Evolutionary conservation across 2,329 filamentous ascomycete genomes (phyloP).

Genomic region (Diaporthe longicolla): DNA sequence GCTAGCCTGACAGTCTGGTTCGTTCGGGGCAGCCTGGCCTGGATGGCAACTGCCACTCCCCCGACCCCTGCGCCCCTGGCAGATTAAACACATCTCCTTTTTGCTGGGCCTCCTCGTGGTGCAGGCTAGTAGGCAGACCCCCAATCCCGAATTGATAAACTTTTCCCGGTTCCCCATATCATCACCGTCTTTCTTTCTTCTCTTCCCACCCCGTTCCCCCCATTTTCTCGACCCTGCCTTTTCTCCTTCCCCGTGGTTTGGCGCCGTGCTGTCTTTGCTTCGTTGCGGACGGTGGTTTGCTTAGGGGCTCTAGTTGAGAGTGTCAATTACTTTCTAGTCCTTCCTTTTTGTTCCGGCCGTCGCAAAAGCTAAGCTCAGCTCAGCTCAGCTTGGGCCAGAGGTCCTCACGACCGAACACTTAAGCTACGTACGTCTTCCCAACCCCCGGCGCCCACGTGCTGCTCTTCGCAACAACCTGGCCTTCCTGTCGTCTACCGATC

Average conservation of each 20-base stretch:
- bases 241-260: constrained; percentile 42
- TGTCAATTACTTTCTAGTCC: constrained; percentile 41
- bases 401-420: background rate
- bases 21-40: background rate
- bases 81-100: constrained; percentile 36
- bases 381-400: constrained; percentile 17
- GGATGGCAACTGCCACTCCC: constrained; percentile 19
- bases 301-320: constrained; percentile 27
- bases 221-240: constrained; percentile 37
- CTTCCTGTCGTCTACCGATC: background rate
- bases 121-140: constrained; percentile 37
- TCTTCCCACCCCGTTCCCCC: constrained; percentile 9
- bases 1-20: background rate
- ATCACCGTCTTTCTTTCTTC: constrained; percentile 28
- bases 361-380: constrained; percentile 18
- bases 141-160: constrained; percentile 47
- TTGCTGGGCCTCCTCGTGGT: constrained; percentile 15
- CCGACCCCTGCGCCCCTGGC: constrained; percentile 29
- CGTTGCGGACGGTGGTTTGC: constrained; percentile 37
- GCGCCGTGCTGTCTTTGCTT: constrained; percentile 35
- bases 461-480: background rate
- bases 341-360: constrained; percentile 42
- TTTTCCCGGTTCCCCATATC: constrained; percentile 43
- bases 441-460: background rate
- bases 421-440: constrained; percentile 8